Base-by-base conservation (phyloP, 2,329 filamentous ascomycete genomes). In the Cryphonectria carpinicola region DNA sequence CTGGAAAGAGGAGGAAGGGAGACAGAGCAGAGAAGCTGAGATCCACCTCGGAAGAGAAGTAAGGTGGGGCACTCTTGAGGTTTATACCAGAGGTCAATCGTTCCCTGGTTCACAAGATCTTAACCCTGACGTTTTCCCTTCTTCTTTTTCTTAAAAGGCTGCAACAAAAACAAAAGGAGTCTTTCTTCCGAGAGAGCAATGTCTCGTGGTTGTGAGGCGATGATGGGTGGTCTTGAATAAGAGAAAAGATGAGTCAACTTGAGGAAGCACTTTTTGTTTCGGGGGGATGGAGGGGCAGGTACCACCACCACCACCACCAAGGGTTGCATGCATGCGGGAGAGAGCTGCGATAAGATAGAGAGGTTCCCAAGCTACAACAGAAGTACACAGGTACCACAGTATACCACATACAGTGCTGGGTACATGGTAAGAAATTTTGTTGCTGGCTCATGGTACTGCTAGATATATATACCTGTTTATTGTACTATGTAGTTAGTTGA, bases 31-130 rank as follows among this genome's bases (percentile, higher is more conserved):
- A 39, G 60, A 62, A 41, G 60, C 60, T 62, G 60, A 37, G 37
- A 25, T 37, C 19, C 60, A 62, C 54, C 28, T 32, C 28, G 8
- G 54, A 58, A 58, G 22, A 70, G 66, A 71, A 52, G 19, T 4
- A 66, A 66, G 68, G 70, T 56, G 70, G 70, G 70, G 70, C 68
- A 68, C 68, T 70, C 35, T 65, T 19, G 32, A 39, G 60, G 56
- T 19, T 28, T 19, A 28, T 3, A 32, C 25, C 54, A 32, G 28
- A 58, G 13, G 41, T 5, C 4, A 14, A 8, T 39, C 56, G 37
- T 46, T 54, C 25, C 54, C 54, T 58, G 54, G 54, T 35, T 17
- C 28, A 32, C 25, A 32, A 1, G 13, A 17, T 35, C 25, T 56
- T 8, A 19, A 19, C 7, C 54, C 17, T 35, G 28, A 19, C 6